Evolutionary conservation across 805 yeast genomes (phyloP).

Genomic region (Danielozyma ontarioensis): DNA sequence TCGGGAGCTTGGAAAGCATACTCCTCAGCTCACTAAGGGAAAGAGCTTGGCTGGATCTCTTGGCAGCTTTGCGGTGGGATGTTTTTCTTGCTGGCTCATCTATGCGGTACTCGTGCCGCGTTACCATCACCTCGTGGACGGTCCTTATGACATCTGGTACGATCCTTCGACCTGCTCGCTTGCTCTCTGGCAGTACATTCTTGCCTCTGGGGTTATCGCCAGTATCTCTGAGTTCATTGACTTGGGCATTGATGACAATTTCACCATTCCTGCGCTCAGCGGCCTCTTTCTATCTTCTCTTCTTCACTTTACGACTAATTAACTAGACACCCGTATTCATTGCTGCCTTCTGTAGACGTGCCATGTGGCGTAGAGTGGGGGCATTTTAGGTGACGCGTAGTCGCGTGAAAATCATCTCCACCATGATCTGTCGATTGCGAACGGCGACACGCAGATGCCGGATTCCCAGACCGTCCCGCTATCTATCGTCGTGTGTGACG

Average conservation of each 20-base stretch:
- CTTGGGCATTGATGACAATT: constrained; percentile 13
- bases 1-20: constrained; percentile 16
- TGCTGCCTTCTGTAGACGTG: too few species aligned
- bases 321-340: too few species aligned
- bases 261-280: constrained; percentile 14
- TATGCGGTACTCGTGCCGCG: constrained; percentile 12
- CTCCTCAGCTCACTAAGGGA: constrained; percentile 12
- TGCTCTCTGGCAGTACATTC: constrained; percentile 6
- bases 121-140: constrained; percentile 2
- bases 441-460: too few species aligned
- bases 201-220: constrained; percentile 11
- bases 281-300: constrained; percentile 6
- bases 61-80: constrained; percentile 14
- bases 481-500: too few species aligned
- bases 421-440: too few species aligned
- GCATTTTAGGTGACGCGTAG: too few species aligned
- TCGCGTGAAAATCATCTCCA: too few species aligned
- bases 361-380: too few species aligned
- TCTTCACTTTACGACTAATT: too few species aligned
- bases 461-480: too few species aligned
- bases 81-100: constrained; percentile 8
- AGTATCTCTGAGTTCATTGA: constrained; percentile 12
- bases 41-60: constrained; percentile 18
- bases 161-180: constrained; percentile 7
- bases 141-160: constrained; percentile 10